phyloP scores from a whole-genome alignment of 2,329 filamentous ascomycete genomes.

The Penicillium sp. region DNA sequence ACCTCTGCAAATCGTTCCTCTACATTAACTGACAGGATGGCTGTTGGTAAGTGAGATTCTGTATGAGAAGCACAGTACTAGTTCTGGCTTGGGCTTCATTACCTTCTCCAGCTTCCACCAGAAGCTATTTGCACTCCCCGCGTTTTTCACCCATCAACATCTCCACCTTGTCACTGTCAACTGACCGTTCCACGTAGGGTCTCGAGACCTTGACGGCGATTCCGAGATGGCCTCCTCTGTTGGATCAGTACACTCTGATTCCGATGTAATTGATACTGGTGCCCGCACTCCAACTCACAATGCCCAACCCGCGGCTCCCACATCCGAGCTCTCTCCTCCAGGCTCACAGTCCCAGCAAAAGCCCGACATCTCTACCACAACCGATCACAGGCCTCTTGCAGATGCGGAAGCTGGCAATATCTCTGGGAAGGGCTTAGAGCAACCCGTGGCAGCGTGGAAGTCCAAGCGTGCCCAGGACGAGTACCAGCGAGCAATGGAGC shows the following conservation, averaged over 20 bases:
- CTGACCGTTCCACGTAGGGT: conserved; percentile 8
- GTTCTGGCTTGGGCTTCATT: background rate
- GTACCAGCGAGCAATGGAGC: conserved; percentile 51
- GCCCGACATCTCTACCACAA: conserved; percentile 6
- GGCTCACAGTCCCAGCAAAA: conserved; percentile 48
- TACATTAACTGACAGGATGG: conserved; percentile 17
- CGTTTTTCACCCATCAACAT: background rate
- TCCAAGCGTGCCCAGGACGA: conserved; percentile 61
- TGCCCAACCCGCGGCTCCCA: conserved; percentile 19
- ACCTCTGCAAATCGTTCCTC: background rate
- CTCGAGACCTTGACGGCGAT: conserved; percentile 55
- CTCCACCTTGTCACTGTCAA: background rate
- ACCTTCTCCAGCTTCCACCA: background rate
- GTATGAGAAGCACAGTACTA: no score
- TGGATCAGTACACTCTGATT: conserved; percentile 39
- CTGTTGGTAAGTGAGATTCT: conserved; percentile 20
- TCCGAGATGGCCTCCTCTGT: conserved; percentile 57
- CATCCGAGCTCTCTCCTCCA: conserved; percentile 57
- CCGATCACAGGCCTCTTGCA: background rate
- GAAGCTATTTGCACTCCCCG: conserved; percentile 4
- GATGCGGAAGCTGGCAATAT: conserved; percentile 10
- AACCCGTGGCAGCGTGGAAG: conserved; percentile 55
- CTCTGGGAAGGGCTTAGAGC: conserved; percentile 34
- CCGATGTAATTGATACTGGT: conserved; percentile 42
- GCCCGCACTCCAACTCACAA: conserved; percentile 46